Percentiles rank a stretch among this genome's conserved stretches.
phyloP scores from a whole-genome alignment of 768 basidiomycete species.

The Boletellus ananas region DNA sequence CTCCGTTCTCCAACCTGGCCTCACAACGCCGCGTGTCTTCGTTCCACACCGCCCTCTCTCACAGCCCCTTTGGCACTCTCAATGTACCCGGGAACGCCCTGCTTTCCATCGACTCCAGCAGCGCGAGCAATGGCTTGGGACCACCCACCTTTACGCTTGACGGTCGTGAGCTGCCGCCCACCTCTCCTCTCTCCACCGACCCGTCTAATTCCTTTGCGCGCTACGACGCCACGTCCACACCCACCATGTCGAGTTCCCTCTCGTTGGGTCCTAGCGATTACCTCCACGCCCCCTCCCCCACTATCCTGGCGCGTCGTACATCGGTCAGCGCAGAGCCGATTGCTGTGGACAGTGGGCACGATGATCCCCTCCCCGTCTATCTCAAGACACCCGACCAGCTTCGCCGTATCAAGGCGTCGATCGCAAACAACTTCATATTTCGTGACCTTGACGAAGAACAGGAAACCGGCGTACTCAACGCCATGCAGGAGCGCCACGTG shows the following conservation, averaged over 20 bases:
- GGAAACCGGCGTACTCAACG: constrained; percentile 85
- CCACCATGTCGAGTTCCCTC: constrained; percentile 41
- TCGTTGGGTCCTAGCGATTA: constrained; percentile 53
- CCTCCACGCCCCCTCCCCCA: constrained; percentile 69
- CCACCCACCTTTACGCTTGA: constrained; percentile 60
- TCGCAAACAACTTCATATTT: constrained; percentile 89
- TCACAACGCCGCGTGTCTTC: constrained; percentile 51
- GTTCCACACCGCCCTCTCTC: constrained; percentile 48
- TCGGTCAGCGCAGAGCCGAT: constrained; percentile 97
- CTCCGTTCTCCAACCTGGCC: constrained; percentile 53
- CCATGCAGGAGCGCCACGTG: constrained; percentile 87
- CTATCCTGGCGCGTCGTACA: constrained; percentile 83
- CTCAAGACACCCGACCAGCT: constrained; percentile 83
- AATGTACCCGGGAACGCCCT: constrained; percentile 81
- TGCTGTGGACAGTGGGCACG: constrained; percentile 63
- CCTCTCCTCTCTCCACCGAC: constrained; percentile 53
- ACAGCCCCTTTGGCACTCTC: constrained; percentile 73
- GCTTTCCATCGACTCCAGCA: constrained; percentile 46
- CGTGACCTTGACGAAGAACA: constrained; percentile 96
- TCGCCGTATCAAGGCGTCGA: constrained; percentile 81
- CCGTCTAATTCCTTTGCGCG: constrained; percentile 44
- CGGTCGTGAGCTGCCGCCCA: constrained; percentile 56
- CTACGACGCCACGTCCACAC: constrained; percentile 44
- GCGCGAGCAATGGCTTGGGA: constrained; percentile 25
- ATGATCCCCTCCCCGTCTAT: constrained; percentile 70